Conservation (phyloP, 1,139 yeast species). For the Lodderomyces pseudojiufengensis region DNA sequence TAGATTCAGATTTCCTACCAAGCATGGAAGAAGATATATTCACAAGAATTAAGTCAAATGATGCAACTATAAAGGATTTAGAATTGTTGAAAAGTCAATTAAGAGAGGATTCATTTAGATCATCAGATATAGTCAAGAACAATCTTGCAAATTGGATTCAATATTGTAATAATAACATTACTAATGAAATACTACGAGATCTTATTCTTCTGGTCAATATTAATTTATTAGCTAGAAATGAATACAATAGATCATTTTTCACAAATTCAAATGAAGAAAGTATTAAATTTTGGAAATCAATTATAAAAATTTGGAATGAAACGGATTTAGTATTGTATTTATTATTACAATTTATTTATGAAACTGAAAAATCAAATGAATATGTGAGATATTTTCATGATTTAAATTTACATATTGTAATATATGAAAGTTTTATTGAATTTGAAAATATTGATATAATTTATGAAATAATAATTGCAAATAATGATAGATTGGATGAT, state of each 20-base stretch:
- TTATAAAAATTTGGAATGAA: constrained; percentile 21
- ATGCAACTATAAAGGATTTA: too few relatives aligned
- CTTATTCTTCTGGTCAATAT: constrained; percentile 25
- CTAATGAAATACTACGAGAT: background rate
- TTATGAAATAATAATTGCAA: constrained; percentile 7
- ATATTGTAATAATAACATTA: constrained; percentile 11
- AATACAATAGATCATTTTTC: constrained; percentile 26
- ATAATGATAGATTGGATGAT: background rate
- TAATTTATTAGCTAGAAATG: constrained; percentile 38
- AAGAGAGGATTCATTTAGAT: constrained; percentile 25
- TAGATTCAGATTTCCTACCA: too few relatives aligned
- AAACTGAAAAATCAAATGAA: constrained; percentile 19
- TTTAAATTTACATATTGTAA: constrained; percentile 3
- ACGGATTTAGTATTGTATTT: constrained; percentile 18
- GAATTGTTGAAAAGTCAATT: constrained; percentile 9
- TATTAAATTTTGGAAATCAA: too few relatives aligned
- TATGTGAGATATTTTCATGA: constrained; percentile 8
- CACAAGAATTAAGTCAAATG: too few relatives aligned
- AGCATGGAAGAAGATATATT: too few relatives aligned
- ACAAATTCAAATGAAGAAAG: too few relatives aligned
- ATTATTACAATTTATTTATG: constrained; percentile 33
- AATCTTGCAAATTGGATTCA: constrained; percentile 11
- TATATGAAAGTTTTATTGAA: constrained; percentile 4
- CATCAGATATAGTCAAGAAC: constrained; percentile 11
- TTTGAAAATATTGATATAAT: constrained; percentile 8